Conservation (phyloP, 768 basidiomycete genomes). For the Tephrocybe sp. region DNA sequence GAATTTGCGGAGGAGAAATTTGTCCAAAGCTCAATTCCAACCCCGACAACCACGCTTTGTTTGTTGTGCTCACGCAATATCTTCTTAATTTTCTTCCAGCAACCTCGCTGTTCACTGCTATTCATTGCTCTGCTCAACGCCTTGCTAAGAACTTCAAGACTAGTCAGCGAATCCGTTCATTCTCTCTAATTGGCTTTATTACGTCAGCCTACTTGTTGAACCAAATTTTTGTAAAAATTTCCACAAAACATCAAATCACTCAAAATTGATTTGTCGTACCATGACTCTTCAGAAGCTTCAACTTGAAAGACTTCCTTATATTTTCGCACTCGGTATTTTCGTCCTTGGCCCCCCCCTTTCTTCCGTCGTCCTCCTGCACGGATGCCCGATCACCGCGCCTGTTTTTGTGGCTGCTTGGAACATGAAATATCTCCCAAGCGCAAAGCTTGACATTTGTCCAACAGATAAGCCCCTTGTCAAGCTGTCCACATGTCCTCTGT, state of each 20-base stretch:
- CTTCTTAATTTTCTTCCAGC: not conserved
- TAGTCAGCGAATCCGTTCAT: not conserved
- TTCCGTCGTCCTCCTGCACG: not conserved
- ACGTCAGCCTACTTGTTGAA: constrained; percentile 22
- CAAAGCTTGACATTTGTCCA: not conserved
- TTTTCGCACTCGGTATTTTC: not conserved
- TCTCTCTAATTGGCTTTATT: constrained; percentile 8
- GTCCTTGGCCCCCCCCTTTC: not conserved
- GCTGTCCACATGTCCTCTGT: constrained; percentile 5
- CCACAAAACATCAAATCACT: not conserved
- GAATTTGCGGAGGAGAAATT: constrained; percentile 61
- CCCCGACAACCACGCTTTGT: constrained; percentile 36
- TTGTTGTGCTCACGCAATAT: constrained; percentile 23
- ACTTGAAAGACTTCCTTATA: not conserved
- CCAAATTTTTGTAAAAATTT: constrained; percentile 18
- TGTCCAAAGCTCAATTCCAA: constrained; percentile 36
- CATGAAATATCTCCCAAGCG: not conserved
- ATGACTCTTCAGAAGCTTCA: no score
- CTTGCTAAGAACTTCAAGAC: not conserved
- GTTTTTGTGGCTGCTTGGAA: not conserved
- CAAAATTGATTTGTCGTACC: no score
- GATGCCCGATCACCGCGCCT: constrained; percentile 7
- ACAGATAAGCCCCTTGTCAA: constrained; percentile 9
- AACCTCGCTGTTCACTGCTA: not conserved
- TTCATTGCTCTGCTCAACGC: not conserved